Conservation (phyloP, 495 filamentous ascomycete genomes). For the Lophiostoma macrostomum region DNA sequence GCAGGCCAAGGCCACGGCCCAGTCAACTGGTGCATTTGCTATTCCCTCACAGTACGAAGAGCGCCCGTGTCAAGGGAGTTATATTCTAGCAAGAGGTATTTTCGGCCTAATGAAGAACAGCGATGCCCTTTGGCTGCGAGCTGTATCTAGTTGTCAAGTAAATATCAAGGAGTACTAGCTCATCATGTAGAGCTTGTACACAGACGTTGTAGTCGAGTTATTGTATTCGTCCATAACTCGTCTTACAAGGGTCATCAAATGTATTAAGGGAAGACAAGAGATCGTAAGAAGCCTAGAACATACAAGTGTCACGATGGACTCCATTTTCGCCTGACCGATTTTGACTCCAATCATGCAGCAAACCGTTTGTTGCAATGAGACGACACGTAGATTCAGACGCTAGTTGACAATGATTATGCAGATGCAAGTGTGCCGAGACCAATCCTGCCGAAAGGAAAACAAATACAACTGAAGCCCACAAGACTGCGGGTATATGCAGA, state of each 20-base stretch:
- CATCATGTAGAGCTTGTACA: too few relatives aligned
- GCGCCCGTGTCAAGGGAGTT: too few relatives aligned
- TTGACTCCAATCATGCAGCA: conserved; percentile 18
- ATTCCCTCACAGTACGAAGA: too few relatives aligned
- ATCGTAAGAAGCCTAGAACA: neutral
- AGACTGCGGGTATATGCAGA: conserved; percentile 6
- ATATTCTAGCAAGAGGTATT: too few relatives aligned
- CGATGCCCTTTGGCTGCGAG: too few relatives aligned
- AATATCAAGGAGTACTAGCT: too few relatives aligned
- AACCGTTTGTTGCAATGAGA: conserved; percentile 13
- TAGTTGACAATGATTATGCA: conserved; percentile 21
- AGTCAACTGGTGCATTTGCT: too few relatives aligned
- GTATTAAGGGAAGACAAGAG: neutral
- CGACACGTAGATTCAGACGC: conserved; percentile 25
- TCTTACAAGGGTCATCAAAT: conserved; percentile 1
- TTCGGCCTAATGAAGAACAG: too few relatives aligned
- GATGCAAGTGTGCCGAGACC: conserved; percentile 4
- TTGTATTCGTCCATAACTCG: conserved; percentile 14
- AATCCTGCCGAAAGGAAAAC: neutral
- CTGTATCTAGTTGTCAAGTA: too few relatives aligned
- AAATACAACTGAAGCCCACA: neutral
- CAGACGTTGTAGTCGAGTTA: neutral
- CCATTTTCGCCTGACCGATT: neutral
- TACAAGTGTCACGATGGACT: neutral
- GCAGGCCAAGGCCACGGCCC: too few relatives aligned